phyloP scores from a whole-genome alignment of 2,329 filamentous ascomycete genomes.

The Neofusicoccum ribis region DNA sequence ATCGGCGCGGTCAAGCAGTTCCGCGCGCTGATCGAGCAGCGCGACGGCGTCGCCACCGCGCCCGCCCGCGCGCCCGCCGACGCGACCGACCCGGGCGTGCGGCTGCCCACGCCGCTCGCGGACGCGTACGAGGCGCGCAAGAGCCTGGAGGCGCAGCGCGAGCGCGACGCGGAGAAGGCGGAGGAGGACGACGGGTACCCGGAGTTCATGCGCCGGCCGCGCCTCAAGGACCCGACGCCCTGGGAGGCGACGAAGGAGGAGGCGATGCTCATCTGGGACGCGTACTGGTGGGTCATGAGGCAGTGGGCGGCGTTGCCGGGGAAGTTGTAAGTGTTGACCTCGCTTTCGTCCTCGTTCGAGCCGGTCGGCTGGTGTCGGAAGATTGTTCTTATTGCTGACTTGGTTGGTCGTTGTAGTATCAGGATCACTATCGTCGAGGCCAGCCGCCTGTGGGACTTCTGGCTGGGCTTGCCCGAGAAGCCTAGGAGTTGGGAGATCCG shows the following conservation, averaged over 20 bases:
- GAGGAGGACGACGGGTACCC: constrained; percentile 43
- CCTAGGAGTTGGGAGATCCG: constrained; percentile 58
- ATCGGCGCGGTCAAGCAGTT: constrained; percentile 75
- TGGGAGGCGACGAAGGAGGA: constrained; percentile 65
- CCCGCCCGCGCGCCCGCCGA: not conserved
- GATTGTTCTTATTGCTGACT: not conserved
- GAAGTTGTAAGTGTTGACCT: constrained; percentile 59
- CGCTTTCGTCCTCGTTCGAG: not conserved
- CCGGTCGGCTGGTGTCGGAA: no score
- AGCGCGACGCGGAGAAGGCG: constrained; percentile 27
- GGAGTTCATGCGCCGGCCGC: constrained; percentile 45
- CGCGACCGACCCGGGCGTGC: not conserved
- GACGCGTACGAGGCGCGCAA: constrained; percentile 24
- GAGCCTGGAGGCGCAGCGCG: constrained; percentile 34
- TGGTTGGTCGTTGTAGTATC: constrained; percentile 38
- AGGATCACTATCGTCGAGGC: constrained; percentile 57
- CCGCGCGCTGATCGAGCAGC: constrained; percentile 52
- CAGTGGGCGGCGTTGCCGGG: constrained; percentile 71
- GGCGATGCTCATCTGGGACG: constrained; percentile 61
- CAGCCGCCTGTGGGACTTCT: constrained; percentile 60
- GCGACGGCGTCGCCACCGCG: constrained; percentile 29
- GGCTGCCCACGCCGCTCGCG: constrained; percentile 23
- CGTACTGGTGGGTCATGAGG: constrained; percentile 65
- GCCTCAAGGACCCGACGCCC: constrained; percentile 47
- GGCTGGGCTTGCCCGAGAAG: constrained; percentile 62